Evolutionary conservation across 345 rosid species (phyloP), one percentile per base, ranked within the genome.

Genomic region (Gossypium anomalum): DNA sequence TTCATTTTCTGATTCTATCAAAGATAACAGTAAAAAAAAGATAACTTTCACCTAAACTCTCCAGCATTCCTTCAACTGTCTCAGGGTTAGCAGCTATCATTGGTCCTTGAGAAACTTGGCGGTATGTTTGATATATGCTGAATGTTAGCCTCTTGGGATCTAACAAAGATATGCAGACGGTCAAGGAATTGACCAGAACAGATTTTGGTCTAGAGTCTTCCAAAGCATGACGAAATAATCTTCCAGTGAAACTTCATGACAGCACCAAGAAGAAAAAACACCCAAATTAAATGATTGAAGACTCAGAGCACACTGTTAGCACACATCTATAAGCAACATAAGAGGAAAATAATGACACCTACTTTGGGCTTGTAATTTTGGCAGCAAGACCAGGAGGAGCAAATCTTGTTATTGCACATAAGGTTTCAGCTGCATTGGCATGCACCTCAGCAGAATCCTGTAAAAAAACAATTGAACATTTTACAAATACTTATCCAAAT

Each of bases 361-460:
- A 94, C 97, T 81, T 83, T 58, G 98, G 93, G 81, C 90, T 87
- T 58, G 92, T 87, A 63, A 94, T 85, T 85, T 92, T 90, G 67
- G 90, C 77, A 66, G 93, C 90, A 81, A 94, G 92, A 73, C 89
- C 87, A n/a, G 90, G 89, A 67, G 94, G 97, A 69, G 97, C 94
- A 77, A 82, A 88, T 82, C 94, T 83, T 53, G 97, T 87, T 49
- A 92, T 89, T 44, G 97, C 85, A 85, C 97, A 94, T 19, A 92
- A 90, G 13, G 90, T 83, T 87, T 94, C 98, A 77, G 98, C 98
- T 49, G 94, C 86, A 82, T 94, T 94, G 72, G 94, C 89, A 87
- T 94, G 98, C 77, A 92, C 98, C 85, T 94, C 94, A 22, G 98
- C 94, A 62, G 79, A 89, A 75, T 90, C 93, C 98, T 94, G 87